Conservation (phyloP, 805 yeast species). For the Alloascoidea africana region DNA sequence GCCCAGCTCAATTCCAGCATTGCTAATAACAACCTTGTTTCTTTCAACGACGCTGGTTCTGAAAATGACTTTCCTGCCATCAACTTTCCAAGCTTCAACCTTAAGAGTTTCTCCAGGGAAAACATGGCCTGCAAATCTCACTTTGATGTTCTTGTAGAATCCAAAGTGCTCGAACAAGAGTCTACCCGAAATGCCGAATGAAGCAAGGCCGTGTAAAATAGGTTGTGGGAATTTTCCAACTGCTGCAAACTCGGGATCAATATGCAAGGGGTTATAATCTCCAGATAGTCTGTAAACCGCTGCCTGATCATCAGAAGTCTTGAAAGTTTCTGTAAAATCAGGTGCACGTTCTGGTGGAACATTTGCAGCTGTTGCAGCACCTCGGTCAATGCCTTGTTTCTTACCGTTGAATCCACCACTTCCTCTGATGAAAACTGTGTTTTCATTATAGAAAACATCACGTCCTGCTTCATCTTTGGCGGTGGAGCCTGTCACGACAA, state of each 20-base stretch:
- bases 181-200: constrained; percentile 72
- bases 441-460: constrained; percentile 62
- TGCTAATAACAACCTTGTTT: constrained; percentile 62
- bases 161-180: constrained; percentile 71
- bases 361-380: constrained; percentile 48
- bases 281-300: constrained; percentile 86
- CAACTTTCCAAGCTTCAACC: constrained; percentile 78
- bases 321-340: constrained; percentile 43
- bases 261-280: constrained; percentile 89
- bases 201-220: constrained; percentile 84
- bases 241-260: constrained; percentile 82
- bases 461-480: constrained; percentile 63
- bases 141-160: constrained; percentile 69
- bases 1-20: constrained; percentile 64
- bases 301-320: constrained; percentile 62
- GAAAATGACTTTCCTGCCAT: constrained; percentile 55
- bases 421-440: constrained; percentile 74
- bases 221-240: constrained; percentile 79
- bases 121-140: constrained; percentile 79
- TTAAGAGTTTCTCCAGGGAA: constrained; percentile 87
- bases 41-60: constrained; percentile 75
- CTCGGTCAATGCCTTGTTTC: constrained; percentile 39
- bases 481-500: constrained; percentile 53
- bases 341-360: constrained; percentile 49
- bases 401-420: constrained; percentile 33